Evolutionary conservation across 768 basidiomycete genomes (phyloP).

Genomic region (Russula sp.): DNA sequence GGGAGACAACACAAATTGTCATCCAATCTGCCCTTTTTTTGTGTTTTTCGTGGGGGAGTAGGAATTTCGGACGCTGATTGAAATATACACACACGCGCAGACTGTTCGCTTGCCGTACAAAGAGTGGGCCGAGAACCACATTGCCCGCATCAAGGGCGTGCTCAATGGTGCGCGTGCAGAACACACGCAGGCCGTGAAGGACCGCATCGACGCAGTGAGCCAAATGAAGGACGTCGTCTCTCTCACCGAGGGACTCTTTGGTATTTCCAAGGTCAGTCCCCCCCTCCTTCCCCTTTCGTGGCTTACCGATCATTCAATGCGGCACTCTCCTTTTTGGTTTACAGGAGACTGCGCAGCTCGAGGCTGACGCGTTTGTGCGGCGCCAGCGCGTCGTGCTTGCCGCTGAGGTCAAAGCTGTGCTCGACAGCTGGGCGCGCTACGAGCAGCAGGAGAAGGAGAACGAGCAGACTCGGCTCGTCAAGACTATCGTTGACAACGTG

Average conservation of each 20-base stretch:
- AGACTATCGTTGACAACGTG: constrained; percentile 84
- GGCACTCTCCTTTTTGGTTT: background rate
- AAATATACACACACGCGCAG: constrained; percentile 31
- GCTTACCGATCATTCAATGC: background rate
- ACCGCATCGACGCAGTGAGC: constrained; percentile 84
- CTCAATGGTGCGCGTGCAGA: constrained; percentile 76
- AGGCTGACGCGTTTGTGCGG: constrained; percentile 84
- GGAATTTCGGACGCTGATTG: background rate
- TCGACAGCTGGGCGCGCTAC: constrained; percentile 97
- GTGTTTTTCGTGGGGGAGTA: background rate
- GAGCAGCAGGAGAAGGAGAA: constrained; percentile 96
- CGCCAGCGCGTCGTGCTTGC: constrained; percentile 84
- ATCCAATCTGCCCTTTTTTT: too few species aligned
- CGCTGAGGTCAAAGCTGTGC: constrained; percentile 84
- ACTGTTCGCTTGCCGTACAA: constrained; percentile 79
- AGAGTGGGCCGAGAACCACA: constrained; percentile 87
- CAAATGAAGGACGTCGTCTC: constrained; percentile 95
- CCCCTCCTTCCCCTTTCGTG: background rate
- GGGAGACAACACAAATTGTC: background rate
- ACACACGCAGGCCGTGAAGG: constrained; percentile 90
- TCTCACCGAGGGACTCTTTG: constrained; percentile 85
- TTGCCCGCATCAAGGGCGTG: constrained; percentile 73
- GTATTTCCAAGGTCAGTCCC: constrained; percentile 72
- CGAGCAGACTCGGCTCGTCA: constrained; percentile 89
- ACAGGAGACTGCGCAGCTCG: constrained; percentile 88